These are phyloP conservation scores for Scheffersomyces quercinus DNA, from an alignment of 1,139 yeast species.

Conservation along the genomic window DNA sequence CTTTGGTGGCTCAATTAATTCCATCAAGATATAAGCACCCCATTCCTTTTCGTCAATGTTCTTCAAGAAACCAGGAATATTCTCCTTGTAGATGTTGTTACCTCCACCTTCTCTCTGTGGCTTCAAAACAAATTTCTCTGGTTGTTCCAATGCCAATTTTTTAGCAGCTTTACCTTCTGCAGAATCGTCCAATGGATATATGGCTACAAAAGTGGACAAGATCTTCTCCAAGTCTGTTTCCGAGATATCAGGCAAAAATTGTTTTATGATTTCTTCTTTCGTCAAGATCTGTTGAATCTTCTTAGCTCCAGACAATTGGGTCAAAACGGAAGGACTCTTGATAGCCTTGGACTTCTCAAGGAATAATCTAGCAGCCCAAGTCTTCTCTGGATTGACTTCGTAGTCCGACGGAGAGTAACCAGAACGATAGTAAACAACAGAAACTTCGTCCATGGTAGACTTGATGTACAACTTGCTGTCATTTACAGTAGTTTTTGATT, in stretches of 20 bases:
- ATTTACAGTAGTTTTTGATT: constrained; percentile 35
- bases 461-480: constrained; percentile 51
- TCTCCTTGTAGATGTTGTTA: constrained; percentile 81
- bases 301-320: constrained; percentile 90
- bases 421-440: constrained; percentile 86
- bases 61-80: constrained; percentile 73
- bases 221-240: constrained; percentile 31
- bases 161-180: constrained; percentile 65
- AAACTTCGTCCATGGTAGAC: constrained; percentile 65
- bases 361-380: constrained; percentile 76
- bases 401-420: constrained; percentile 86
- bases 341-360: constrained; percentile 79
- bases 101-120: constrained; percentile 99
- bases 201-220: constrained; percentile 72
- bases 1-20: constrained; percentile 76
- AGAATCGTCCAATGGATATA: constrained; percentile 80
- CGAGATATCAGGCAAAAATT: constrained; percentile 42
- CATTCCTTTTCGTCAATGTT: constrained; percentile 68
- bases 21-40: constrained; percentile 94
- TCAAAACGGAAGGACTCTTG: constrained; percentile 85
- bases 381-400: constrained; percentile 44
- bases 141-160: constrained; percentile 63
- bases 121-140: constrained; percentile 77
- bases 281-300: constrained; percentile 90
- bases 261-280: constrained; percentile 44